These are phyloP conservation scores for Phytophthora sojae DNA, from an alignment of 352 stramenopile species.

Conservation along the genomic window DNA sequence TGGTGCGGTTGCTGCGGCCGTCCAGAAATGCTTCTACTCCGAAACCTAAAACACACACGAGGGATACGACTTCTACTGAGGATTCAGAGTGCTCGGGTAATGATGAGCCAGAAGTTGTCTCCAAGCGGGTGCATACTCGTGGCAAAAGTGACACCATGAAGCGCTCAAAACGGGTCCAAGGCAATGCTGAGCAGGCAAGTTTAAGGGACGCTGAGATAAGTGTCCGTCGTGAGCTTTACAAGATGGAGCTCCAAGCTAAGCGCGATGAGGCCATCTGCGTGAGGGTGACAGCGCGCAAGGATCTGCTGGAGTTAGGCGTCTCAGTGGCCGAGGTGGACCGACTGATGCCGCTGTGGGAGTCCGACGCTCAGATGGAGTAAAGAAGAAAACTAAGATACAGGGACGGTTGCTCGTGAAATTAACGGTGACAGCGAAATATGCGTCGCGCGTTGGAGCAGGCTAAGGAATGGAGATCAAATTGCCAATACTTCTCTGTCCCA, in stretches of 20 bases:
- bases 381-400: not conserved
- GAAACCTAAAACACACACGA: not conserved
- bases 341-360: slow-evolving; percentile 36
- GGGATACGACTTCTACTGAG: not conserved
- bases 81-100: not conserved
- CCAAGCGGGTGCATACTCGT: not conserved
- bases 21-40: not conserved
- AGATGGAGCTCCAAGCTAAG: slow-evolving; percentile 45
- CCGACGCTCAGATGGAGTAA: not conserved
- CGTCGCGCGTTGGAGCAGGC: too few species aligned
- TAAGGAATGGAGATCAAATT: too few species aligned
- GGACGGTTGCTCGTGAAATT: too few species aligned
- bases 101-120: not conserved
- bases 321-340: slow-evolving; percentile 35
- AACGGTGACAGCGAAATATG: too few species aligned
- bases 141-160: not conserved
- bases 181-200: not conserved
- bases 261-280: slow-evolving; percentile 46
- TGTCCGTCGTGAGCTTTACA: slow-evolving; percentile 37
- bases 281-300: slow-evolving; percentile 43
- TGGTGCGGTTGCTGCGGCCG: slow-evolving; percentile 9
- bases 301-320: slow-evolving; percentile 47
- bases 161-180: not conserved
- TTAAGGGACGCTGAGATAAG: not conserved
- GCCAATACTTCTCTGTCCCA: too few species aligned